Evolutionary conservation across 352 stramenopile genomes (phyloP).

Genomic region (Plasmopara halstedii): DNA sequence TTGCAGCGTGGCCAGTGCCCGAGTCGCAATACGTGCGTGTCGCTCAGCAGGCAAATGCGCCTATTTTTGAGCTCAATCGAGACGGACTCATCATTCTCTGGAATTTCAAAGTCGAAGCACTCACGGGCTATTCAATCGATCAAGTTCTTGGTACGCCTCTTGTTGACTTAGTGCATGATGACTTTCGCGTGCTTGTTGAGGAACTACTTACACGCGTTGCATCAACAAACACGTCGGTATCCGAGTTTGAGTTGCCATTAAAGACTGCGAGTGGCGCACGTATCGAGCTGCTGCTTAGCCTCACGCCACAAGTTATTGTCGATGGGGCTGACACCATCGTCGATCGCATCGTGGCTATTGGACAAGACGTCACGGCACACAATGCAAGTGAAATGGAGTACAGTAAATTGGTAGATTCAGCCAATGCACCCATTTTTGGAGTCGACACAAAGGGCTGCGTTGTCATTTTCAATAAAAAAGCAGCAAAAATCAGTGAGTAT

Average conservation of each 20-base stretch:
- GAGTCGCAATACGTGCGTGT: constrained; percentile 50
- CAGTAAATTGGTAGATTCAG: constrained; percentile 61
- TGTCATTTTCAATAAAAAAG: constrained; percentile 90
- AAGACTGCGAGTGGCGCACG: constrained; percentile 37
- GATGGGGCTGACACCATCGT: constrained; percentile 24
- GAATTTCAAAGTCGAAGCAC: constrained; percentile 53
- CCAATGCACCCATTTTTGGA: constrained; percentile 74
- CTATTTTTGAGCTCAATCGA: constrained; percentile 70
- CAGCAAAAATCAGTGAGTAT: constrained; percentile 83
- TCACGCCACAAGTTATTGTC: constrained; percentile 41
- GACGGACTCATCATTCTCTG: constrained; percentile 57
- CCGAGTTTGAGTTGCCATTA: constrained; percentile 47
- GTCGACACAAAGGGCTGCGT: constrained; percentile 50
- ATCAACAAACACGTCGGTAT: constrained; percentile 33
- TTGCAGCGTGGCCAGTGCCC: constrained; percentile 35
- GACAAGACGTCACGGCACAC: constrained; percentile 54
- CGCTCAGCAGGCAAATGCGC: constrained; percentile 65
- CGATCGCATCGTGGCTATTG: constrained; percentile 54
- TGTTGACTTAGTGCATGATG: constrained; percentile 38
- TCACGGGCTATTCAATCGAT: constrained; percentile 52
- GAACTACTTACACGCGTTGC: constrained; percentile 39
- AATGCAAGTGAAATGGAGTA: constrained; percentile 67
- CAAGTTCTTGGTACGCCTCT: constrained; percentile 40
- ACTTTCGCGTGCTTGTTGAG: constrained; percentile 33
- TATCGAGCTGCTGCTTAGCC: constrained; percentile 45